Evolutionary conservation across 2,329 filamentous ascomycete genomes (phyloP).

Genomic region (Truncatella angustata): DNA sequence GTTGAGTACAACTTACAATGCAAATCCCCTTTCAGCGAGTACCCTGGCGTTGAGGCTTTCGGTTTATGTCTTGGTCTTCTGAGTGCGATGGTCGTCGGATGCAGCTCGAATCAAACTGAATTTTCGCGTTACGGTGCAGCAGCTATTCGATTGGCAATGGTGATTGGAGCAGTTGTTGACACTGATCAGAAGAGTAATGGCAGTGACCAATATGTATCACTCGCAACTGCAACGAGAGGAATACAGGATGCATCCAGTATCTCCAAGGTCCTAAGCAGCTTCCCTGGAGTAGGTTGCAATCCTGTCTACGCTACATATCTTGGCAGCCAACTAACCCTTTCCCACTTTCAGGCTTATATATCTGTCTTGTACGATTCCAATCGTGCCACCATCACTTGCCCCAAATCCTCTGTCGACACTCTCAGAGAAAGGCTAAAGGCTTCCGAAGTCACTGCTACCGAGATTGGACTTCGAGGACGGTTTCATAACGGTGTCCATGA

Average conservation of each 20-base stretch:
- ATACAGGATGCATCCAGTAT: not conserved
- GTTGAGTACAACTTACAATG: not conserved
- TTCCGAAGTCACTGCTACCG: slow-evolving; percentile 23
- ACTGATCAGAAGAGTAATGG: not conserved
- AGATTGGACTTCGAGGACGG: slow-evolving; percentile 29
- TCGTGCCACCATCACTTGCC: not conserved
- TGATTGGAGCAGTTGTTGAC: not conserved
- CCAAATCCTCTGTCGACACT: not conserved
- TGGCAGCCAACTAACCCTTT: too few relatives aligned
- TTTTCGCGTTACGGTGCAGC: not conserved
- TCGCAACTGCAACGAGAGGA: not conserved
- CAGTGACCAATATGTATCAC: not conserved
- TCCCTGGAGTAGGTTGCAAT: too few relatives aligned
- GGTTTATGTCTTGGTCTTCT: not conserved
- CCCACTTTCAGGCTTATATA: not conserved
- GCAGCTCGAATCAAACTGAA: not conserved
- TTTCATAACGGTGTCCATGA: too few relatives aligned
- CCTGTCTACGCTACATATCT: too few relatives aligned
- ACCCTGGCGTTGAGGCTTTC: not conserved
- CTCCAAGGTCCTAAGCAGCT: too few relatives aligned
- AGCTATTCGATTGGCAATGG: not conserved
- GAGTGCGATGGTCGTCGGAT: not conserved
- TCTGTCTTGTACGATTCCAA: not conserved
- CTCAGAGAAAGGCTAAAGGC: slow-evolving; percentile 23
- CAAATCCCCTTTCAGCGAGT: not conserved